A percentile compares a stretch with the other conserved stretches of the same genome.
These are phyloP conservation scores for Coemansia sp. DNA, from an alignment of 192 early-diverging fungal species.

Conservation along the genomic window DNA sequence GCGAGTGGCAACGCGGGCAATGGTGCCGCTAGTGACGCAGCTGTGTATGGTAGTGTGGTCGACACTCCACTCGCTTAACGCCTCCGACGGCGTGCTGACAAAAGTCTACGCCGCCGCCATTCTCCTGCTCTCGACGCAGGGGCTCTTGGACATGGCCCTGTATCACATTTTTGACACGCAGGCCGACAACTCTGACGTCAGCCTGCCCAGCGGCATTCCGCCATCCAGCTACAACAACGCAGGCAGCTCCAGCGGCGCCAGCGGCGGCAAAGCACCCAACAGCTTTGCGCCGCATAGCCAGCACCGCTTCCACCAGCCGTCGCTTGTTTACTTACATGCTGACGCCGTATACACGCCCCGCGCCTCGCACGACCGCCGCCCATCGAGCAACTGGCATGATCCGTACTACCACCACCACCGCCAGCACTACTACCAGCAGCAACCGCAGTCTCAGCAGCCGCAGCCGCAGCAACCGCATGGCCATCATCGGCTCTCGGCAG, in stretches of 20 bases:
- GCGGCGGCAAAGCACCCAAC: background rate
- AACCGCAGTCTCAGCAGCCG: background rate
- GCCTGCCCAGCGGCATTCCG: slow-evolving; percentile 26
- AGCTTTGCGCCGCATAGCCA: slow-evolving; percentile 4
- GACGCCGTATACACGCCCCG: slow-evolving; percentile 16
- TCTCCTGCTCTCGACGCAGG: slow-evolving; percentile 42
- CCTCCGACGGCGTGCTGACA: background rate
- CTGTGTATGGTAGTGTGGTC: slow-evolving; percentile 51
- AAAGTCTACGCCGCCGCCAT: slow-evolving; percentile 27
- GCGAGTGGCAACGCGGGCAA: slow-evolving; percentile 37
- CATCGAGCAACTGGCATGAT: slow-evolving; percentile 11
- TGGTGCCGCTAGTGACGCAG: slow-evolving; percentile 49
- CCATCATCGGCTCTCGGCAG: background rate
- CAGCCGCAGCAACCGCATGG: background rate
- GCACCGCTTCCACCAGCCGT: slow-evolving; percentile 7
- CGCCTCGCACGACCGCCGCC: slow-evolving; percentile 10
- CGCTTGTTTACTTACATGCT: slow-evolving; percentile 10
- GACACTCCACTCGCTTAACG: slow-evolving; percentile 21
- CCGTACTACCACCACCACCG: slow-evolving; percentile 12
- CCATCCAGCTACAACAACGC: slow-evolving; percentile 3
- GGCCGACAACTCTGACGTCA: slow-evolving; percentile 26
- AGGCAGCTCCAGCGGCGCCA: background rate
- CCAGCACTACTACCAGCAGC: background rate
- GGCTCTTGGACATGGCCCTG: slow-evolving; percentile 43
- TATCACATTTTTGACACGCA: slow-evolving; percentile 54